Conservation (phyloP, 2,329 filamentous ascomycete species). For the Trichoderma hamatum region DNA sequence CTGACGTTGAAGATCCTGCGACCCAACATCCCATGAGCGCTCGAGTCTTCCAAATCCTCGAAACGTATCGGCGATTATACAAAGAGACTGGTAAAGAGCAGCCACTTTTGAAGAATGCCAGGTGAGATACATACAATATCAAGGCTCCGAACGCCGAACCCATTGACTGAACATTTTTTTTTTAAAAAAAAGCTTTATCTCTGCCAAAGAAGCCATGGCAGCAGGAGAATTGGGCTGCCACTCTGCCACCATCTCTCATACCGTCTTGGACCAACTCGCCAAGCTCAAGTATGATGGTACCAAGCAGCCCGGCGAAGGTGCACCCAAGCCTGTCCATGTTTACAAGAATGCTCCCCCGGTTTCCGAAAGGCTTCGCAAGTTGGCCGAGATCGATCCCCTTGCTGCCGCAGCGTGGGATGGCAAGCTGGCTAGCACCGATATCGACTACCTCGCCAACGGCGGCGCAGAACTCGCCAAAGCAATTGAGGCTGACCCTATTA, state of each 20-base stretch:
- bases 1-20: conserved; percentile 50
- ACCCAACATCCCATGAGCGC: conserved; percentile 51
- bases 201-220: conserved; percentile 49
- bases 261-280: conserved; percentile 44
- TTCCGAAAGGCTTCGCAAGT: conserved; percentile 40
- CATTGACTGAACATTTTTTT: background rate
- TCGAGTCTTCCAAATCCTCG: conserved; percentile 52
- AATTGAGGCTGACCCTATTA: conserved; percentile 45
- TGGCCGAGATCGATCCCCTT: conserved; percentile 46
- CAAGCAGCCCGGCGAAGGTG: conserved; percentile 44
- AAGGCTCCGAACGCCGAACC: background rate
- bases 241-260: conserved; percentile 29
- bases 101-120: conserved; percentile 52
- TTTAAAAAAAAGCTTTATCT: conserved; percentile 48
- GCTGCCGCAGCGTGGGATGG: conserved; percentile 44
- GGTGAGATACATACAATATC: conserved; percentile 29
- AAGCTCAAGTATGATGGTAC: conserved; percentile 42
- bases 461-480: conserved; percentile 48
- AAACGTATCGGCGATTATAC: conserved; percentile 50
- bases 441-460: conserved; percentile 52
- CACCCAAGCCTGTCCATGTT: conserved; percentile 46
- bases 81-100: conserved; percentile 52
- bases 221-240: conserved; percentile 50
- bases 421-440: conserved; percentile 43
- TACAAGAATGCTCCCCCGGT: conserved; percentile 42